Percentiles rank a stretch among this genome's conserved stretches.
Conservation (phyloP, 2,329 filamentous ascomycete species). For the Pezicula neosporulosa region DNA sequence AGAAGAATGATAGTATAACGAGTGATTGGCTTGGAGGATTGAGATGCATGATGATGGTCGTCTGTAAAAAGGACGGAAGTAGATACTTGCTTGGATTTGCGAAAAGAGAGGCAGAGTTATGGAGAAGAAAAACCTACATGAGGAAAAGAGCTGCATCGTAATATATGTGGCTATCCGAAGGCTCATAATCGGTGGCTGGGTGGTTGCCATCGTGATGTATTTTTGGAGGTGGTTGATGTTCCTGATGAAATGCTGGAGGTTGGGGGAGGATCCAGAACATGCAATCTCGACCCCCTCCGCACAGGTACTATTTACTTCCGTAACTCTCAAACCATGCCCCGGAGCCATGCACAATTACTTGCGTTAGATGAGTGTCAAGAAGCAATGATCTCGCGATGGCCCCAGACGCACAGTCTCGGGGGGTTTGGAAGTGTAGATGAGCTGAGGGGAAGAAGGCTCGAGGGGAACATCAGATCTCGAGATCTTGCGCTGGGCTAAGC, state of each 20-base stretch:
- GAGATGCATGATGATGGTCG: slow-evolving; percentile 24
- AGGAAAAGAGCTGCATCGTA: slow-evolving; percentile 5
- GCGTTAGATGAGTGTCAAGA: no score
- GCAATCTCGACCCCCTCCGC: neutral
- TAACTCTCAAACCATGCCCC: no score
- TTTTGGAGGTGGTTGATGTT: slow-evolving; percentile 18
- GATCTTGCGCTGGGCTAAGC: no score
- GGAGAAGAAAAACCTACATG: slow-evolving; percentile 9
- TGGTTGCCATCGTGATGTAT: neutral
- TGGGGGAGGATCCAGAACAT: slow-evolving; percentile 5
- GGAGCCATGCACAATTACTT: no score
- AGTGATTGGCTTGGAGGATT: slow-evolving; percentile 17
- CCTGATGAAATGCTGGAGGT: slow-evolving; percentile 14
- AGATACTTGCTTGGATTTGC: slow-evolving; percentile 9
- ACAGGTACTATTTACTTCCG: no score
- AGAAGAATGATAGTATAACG: slow-evolving; percentile 22
- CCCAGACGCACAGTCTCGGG: no score
- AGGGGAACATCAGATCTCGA: no score
- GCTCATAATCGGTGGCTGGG: slow-evolving; percentile 20
- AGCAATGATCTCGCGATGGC: no score
- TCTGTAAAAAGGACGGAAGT: neutral
- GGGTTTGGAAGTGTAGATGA: no score
- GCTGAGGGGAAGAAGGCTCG: no score
- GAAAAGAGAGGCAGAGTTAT: slow-evolving; percentile 9
- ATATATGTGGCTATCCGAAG: slow-evolving; percentile 17